Conservation (phyloP, 192 early-diverging fungal genomes). For the Mortierella hygrophila region DNA sequence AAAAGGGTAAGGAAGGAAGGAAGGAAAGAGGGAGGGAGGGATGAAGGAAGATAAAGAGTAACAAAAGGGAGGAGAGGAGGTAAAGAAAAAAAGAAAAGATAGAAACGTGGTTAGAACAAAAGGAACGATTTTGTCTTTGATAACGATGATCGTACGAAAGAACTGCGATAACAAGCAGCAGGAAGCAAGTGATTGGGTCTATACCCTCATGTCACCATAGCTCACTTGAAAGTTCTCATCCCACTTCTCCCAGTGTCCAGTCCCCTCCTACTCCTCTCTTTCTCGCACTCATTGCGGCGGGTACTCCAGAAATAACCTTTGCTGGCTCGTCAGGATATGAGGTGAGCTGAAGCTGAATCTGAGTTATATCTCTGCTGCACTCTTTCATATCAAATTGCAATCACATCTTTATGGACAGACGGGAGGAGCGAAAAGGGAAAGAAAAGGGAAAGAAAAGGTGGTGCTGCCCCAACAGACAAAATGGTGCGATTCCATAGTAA, state of each 20-base stretch:
- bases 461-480: conserved; percentile 4
- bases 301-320: background rate
- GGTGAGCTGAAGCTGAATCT: background rate
- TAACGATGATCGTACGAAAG: background rate
- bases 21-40: no score
- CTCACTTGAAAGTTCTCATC: background rate
- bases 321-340: background rate
- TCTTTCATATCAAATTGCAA: background rate
- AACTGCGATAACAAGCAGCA: background rate
- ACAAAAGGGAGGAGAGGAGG: background rate
- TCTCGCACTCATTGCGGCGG: background rate
- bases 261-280: background rate
- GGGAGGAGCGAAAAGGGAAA: background rate
- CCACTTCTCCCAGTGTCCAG: background rate
- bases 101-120: conserved; percentile 2
- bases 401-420: background rate
- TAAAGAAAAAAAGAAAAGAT: background rate
- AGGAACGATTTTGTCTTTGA: background rate
- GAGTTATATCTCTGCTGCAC: background rate
- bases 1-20: background rate
- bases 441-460: no score
- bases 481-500: background rate
- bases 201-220: background rate
- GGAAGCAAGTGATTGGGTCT: background rate
- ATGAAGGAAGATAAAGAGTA: background rate